These are phyloP conservation scores for Cicer chorassanicum DNA, from an alignment of 306 rosid genomes.

Conservation along the genomic window DNA sequence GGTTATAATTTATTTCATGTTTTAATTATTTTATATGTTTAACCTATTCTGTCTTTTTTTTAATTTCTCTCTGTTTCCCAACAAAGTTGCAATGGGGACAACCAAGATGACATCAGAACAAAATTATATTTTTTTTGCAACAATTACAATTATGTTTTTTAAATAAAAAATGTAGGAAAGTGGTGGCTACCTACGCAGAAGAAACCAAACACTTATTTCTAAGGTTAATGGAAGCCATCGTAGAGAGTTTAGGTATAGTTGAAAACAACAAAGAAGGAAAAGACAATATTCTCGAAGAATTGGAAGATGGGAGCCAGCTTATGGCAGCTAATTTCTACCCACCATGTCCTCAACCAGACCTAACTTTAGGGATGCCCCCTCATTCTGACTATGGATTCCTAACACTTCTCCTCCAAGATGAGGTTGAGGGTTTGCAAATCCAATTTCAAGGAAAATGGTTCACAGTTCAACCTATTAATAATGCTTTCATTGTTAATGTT, in stretches of 20 bases:
- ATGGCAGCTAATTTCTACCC: constrained; percentile 86
- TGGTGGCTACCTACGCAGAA: constrained; percentile 68
- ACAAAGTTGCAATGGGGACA: too few relatives aligned
- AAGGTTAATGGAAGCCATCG: constrained; percentile 61
- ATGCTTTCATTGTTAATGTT: constrained; percentile 77
- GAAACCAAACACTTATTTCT: constrained; percentile 63
- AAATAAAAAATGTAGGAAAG: constrained; percentile 45
- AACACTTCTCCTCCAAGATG: constrained; percentile 81
- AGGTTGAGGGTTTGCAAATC: constrained; percentile 82
- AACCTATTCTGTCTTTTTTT: too few relatives aligned
- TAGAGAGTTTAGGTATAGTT: constrained; percentile 69
- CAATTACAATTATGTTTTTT: neutral
- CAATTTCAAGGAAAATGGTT: constrained; percentile 69
- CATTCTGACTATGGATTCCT: constrained; percentile 96
- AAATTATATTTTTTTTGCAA: neutral
- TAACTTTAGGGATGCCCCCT: constrained; percentile 91
- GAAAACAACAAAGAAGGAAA: constrained; percentile 47
- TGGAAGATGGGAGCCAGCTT: constrained; percentile 85
- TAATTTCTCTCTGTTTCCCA: too few relatives aligned
- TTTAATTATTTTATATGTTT: too few relatives aligned
- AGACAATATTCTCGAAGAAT: constrained; percentile 49
- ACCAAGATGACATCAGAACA: neutral
- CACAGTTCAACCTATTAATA: constrained; percentile 76
- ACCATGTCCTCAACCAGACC: constrained; percentile 87
- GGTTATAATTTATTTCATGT: too few relatives aligned